A percentile compares a stretch with the other conserved stretches of the same genome.
phyloP scores from a whole-genome alignment of 768 basidiomycete species.

The Termitomyces sp. region DNA sequence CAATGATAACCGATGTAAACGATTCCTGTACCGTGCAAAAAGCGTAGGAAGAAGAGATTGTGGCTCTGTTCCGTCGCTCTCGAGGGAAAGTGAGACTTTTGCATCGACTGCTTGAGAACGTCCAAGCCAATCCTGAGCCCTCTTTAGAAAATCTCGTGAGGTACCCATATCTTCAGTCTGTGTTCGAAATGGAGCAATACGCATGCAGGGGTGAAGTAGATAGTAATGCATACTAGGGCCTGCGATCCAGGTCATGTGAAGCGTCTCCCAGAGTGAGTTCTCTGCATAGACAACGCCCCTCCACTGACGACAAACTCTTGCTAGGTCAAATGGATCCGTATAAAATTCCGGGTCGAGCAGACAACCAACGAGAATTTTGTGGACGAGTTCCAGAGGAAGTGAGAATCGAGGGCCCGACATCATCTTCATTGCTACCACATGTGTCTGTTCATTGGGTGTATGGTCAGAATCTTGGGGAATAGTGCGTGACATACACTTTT shows the following conservation, averaged over 20 bases:
- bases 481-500: background rate
- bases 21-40: background rate
- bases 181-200: background rate
- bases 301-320: background rate
- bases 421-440: no score
- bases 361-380: background rate
- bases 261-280: background rate
- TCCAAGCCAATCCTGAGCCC: background rate
- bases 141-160: background rate
- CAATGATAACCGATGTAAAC: background rate
- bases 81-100: background rate
- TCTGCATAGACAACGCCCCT: background rate
- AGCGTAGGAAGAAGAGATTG: background rate
- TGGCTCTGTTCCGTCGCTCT: background rate
- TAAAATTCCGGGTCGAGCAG: background rate
- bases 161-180: background rate
- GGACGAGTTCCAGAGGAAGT: background rate
- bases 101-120: background rate
- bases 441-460: no score
- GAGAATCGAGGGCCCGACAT: background rate
- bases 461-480: background rate
- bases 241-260: background rate
- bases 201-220: background rate
- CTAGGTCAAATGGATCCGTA: background rate
- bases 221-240: background rate